phyloP scores from a whole-genome alignment of 768 basidiomycete species.

The Mycena crocata region DNA sequence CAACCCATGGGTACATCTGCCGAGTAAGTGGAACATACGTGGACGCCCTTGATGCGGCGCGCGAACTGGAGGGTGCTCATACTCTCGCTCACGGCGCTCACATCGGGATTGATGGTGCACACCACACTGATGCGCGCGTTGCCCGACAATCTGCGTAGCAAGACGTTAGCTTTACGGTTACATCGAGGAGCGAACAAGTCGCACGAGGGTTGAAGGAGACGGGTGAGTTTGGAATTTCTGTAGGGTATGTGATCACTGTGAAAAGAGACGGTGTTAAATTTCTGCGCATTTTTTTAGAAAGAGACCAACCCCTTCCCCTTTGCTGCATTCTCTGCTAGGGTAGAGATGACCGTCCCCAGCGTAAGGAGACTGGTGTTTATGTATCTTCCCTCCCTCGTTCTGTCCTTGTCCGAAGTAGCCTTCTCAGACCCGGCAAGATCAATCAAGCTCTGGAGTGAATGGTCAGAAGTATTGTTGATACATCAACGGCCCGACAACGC shows the following conservation, averaged over 20 bases:
- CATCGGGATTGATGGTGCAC: constrained; percentile 93
- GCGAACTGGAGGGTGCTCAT: constrained; percentile 93
- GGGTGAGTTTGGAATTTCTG: constrained; percentile 94
- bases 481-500: constrained; percentile 34
- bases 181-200: too few species aligned
- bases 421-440: constrained; percentile 98
- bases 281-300: background rate
- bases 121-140: constrained; percentile 97
- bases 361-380: constrained; percentile 97
- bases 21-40: constrained; percentile 55
- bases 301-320: constrained; percentile 73
- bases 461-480: constrained; percentile 19
- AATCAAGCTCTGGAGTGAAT: constrained; percentile 78
- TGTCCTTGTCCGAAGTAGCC: constrained; percentile 94
- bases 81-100: constrained; percentile 82
- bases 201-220: constrained; percentile 94
- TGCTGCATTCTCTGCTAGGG: constrained; percentile 88
- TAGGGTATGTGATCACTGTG: constrained; percentile 90
- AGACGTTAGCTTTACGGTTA: too few species aligned
- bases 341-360: constrained; percentile 92
- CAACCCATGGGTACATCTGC: background rate
- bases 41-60: constrained; percentile 89
- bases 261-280: constrained; percentile 1
- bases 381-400: constrained; percentile 96
- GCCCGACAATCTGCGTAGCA: too few species aligned